phyloP scores from a whole-genome alignment of 1,139 yeast species.

The Kluyveromyces marxianus region DNA sequence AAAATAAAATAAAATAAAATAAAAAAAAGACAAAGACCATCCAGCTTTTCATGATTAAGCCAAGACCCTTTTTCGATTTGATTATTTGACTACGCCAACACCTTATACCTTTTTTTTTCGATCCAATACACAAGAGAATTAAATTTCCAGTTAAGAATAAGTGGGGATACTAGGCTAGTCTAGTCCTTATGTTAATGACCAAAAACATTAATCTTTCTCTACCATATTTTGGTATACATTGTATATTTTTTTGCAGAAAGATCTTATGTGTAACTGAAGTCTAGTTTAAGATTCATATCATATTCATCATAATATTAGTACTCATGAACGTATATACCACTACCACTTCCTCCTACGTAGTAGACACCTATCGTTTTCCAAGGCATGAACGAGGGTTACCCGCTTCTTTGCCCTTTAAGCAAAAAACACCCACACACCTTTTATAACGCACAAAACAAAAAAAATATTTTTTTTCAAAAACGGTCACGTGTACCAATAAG shows the following conservation, averaged over 20 bases:
- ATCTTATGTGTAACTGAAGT: not conserved
- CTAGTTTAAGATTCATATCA: conserved; percentile 1
- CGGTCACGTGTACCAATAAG: too few relatives aligned
- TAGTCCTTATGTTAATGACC: conserved; percentile 2
- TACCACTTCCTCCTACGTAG: not conserved
- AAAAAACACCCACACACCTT: too few relatives aligned
- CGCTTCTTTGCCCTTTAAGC: too few relatives aligned
- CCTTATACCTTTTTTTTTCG: not conserved
- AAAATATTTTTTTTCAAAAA: too few relatives aligned
- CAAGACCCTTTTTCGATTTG: not conserved
- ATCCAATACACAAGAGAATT: not conserved
- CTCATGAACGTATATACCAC: not conserved
- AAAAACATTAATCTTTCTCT: not conserved
- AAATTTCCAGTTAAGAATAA: not conserved
- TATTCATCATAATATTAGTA: not conserved
- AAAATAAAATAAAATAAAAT: not conserved
- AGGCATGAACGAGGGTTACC: not conserved
- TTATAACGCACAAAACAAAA: too few relatives aligned
- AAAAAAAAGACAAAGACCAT: not conserved
- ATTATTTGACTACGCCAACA: not conserved
- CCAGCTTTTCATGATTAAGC: conserved; percentile 1
- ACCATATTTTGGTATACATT: not conserved
- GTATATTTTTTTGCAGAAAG: not conserved
- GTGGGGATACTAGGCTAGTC: not conserved
- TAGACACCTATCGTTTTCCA: too few relatives aligned